A percentile compares a stretch with the other conserved stretches of the same genome.
Conservation (phyloP, 2,329 filamentous ascomycete genomes). For the Penicillium digitatum region DNA sequence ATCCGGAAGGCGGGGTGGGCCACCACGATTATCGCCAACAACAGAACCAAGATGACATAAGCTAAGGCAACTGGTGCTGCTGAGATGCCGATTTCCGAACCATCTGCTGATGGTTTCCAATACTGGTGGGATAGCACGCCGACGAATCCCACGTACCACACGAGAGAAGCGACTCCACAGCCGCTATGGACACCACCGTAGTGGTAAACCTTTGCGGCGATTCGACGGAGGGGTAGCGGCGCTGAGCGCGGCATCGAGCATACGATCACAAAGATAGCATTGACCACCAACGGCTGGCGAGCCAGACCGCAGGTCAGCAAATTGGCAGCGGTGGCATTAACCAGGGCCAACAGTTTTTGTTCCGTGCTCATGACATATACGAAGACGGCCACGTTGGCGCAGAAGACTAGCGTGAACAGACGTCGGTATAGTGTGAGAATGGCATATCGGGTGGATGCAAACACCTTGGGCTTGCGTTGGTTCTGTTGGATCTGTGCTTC, state of each 20-base stretch:
- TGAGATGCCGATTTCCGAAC: slow-evolving; percentile 21
- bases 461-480: slow-evolving; percentile 21
- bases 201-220: slow-evolving; percentile 51
- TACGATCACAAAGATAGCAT: slow-evolving; percentile 47
- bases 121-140: slow-evolving; percentile 35
- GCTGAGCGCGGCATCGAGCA: slow-evolving; percentile 44
- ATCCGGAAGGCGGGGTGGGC: slow-evolving; percentile 63
- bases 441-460: slow-evolving; percentile 36
- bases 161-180: slow-evolving; percentile 46
- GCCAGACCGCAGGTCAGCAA: slow-evolving; percentile 47
- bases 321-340: slow-evolving; percentile 47
- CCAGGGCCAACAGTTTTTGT: slow-evolving; percentile 36
- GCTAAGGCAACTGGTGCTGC: slow-evolving; percentile 51
- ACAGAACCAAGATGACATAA: slow-evolving; percentile 56
- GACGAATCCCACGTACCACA: slow-evolving; percentile 46
- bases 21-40: slow-evolving; percentile 57
- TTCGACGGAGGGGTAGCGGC: slow-evolving; percentile 45
- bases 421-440: slow-evolving; percentile 42
- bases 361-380: slow-evolving; percentile 36
- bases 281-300: slow-evolving; percentile 53
- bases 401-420: slow-evolving; percentile 42
- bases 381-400: slow-evolving; percentile 38
- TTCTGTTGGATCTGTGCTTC: slow-evolving; percentile 32
- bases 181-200: slow-evolving; percentile 55
- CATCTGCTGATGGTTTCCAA: slow-evolving; percentile 22